phyloP scores from a whole-genome alignment of 768 basidiomycete species.

The Suillus alpinus region DNA sequence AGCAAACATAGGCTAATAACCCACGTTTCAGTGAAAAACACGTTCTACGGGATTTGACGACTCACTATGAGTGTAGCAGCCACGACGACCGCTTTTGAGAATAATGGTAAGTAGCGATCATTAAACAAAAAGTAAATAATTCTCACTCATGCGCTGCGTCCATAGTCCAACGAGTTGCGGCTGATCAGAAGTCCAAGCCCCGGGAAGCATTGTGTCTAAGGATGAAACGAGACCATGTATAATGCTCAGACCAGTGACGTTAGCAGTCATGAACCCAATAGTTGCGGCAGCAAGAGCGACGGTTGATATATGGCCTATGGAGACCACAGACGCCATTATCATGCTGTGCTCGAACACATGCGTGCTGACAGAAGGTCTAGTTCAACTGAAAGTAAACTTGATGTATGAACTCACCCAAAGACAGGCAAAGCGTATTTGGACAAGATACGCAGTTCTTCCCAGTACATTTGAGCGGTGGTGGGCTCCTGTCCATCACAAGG shows the following conservation, averaged over 20 bases:
- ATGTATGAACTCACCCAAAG: slow-evolving; percentile 52
- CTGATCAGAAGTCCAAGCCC: slow-evolving; percentile 88
- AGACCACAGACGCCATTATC: slow-evolving; percentile 81
- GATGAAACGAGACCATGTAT: slow-evolving; percentile 82
- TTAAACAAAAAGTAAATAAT: not conserved
- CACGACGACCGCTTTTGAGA: slow-evolving; percentile 53
- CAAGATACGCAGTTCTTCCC: slow-evolving; percentile 59
- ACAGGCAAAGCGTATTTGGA: slow-evolving; percentile 69
- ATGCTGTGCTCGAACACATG: slow-evolving; percentile 86
- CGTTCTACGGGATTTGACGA: slow-evolving; percentile 2
- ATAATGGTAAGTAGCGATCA: not conserved
- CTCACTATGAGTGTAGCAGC: slow-evolving; percentile 56
- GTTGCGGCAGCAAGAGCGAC: slow-evolving; percentile 83
- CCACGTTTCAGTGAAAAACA: not conserved
- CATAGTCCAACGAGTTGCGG: slow-evolving; percentile 87
- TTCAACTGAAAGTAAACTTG: not conserved
- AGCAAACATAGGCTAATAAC: slow-evolving; percentile 47
- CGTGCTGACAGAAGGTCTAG: slow-evolving; percentile 43
- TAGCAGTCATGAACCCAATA: slow-evolving; percentile 72
- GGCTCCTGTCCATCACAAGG: slow-evolving; percentile 24
- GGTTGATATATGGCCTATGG: slow-evolving; percentile 89
- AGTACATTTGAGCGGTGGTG: slow-evolving; percentile 33
- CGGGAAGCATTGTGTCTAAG: slow-evolving; percentile 90
- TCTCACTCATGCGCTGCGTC: slow-evolving; percentile 83
- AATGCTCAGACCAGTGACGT: slow-evolving; percentile 55